Evolutionary conservation across 163 green algal genomes (phyloP), one percentile per base, ranked within the genome.

Genomic region (Chloroidium sp.): DNA sequence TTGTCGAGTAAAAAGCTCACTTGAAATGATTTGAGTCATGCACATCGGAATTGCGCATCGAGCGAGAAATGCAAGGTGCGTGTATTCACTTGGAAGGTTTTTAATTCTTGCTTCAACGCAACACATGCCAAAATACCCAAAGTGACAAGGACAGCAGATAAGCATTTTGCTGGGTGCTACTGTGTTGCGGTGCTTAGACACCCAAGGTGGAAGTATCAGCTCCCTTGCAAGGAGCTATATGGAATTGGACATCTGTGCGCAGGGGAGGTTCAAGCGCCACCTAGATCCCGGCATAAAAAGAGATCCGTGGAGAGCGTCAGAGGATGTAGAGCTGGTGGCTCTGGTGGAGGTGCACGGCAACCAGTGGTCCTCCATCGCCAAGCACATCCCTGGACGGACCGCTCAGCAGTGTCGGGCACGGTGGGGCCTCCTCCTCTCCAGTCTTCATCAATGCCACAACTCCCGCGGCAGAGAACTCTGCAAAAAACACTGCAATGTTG

Each of bases 371-470:
- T 77, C 75, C 78, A 95, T 98, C 76, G 86, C 88, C 67, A 90
- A 91, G 75, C 76, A 36, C 61, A 84, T 97, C 12, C 78, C 81
- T 2, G 91, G 92, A 14, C 88, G 94, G 76, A 97, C 94, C 1
- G 89, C 92, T 1, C 94, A 98, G 88, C 94, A 98, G 81, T 97
- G 93, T 86, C 86, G 94, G 8, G 90, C 92, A 8, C 81, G 92
- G 80, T 97, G 84, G 80, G 78, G 3, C 61, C 8, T 3, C 72
- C 72, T 6, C 64, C 64, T 72, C 36, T 36, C 36, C 36, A 36
- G 36, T 36, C 36, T 36, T 36, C 36, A 36, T 36, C 36, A 36
- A 36, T 36, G 36, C 36, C 36, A 36, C 36, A 36, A 36, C 36
- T 36, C 36, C 36, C 36, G 36, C 36, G 36, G 36, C 36, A 36